Evolutionary conservation across 148 eudicot genomes (phyloP).

Genomic region (Chenopodium berlandieri): DNA sequence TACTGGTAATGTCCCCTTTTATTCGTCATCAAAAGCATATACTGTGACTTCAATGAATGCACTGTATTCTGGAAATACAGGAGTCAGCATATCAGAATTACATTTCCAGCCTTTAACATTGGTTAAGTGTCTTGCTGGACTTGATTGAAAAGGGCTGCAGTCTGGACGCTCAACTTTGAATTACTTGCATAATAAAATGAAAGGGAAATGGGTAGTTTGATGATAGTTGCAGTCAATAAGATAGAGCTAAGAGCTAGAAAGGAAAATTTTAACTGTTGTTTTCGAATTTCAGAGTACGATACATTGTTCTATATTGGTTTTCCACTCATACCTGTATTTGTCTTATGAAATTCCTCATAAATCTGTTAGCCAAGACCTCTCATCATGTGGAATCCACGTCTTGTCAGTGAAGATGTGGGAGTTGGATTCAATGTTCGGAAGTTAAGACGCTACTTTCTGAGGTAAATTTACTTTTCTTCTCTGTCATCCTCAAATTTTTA

Average conservation of each 20-base stretch:
- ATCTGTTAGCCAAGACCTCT: conserved; percentile 89
- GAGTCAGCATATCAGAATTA: background rate
- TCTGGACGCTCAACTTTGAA: background rate
- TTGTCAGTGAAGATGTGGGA: conserved; percentile 93
- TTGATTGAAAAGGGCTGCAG: background rate
- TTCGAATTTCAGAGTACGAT: background rate
- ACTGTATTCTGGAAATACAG: background rate
- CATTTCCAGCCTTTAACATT: background rate
- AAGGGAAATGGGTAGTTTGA: background rate
- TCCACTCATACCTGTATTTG: background rate
- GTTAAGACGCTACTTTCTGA: conserved; percentile 63
- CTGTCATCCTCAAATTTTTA: background rate
- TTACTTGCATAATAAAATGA: background rate
- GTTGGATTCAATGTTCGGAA: conserved; percentile 88
- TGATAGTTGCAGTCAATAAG: background rate
- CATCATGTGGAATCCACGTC: conserved; percentile 99
- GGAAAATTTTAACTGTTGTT: background rate
- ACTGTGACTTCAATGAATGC: background rate
- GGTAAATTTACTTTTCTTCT: conserved; percentile 38
- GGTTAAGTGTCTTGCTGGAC: background rate
- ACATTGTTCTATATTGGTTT: background rate
- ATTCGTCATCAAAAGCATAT: background rate
- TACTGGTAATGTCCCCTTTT: background rate
- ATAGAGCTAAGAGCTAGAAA: background rate
- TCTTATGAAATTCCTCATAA: conserved; percentile 17